phyloP scores from a whole-genome alignment of 768 basidiomycete species.

The Russula brevipes region DNA sequence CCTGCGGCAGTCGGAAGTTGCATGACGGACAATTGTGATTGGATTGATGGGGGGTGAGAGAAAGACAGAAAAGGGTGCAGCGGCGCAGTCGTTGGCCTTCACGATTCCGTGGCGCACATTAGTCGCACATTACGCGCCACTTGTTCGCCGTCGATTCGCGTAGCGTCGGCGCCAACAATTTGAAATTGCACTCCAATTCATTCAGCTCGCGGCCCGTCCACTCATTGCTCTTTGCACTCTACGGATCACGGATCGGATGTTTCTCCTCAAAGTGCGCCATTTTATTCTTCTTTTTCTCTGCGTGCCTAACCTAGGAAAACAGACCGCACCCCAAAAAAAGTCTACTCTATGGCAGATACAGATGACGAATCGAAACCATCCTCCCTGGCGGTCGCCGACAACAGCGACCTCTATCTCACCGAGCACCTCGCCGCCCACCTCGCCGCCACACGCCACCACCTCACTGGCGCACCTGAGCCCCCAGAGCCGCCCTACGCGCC shows the following conservation, averaged over 20 bases:
- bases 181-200: no score
- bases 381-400: no score
- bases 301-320: neutral
- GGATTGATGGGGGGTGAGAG: neutral
- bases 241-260: neutral
- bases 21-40: neutral
- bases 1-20: neutral
- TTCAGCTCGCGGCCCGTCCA: no score
- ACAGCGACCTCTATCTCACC: neutral
- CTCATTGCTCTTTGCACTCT: slow-evolving; percentile 13
- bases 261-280: neutral
- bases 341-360: neutral
- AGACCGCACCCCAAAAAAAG: no score
- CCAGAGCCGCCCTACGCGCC: slow-evolving; percentile 24
- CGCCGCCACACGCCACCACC: slow-evolving; percentile 13
- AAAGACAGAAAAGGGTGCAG: neutral
- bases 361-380: neutral
- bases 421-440: slow-evolving; percentile 15
- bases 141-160: no score
- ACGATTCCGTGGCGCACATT: no score
- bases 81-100: neutral
- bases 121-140: no score
- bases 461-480: slow-evolving; percentile 1
- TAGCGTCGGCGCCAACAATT: no score
- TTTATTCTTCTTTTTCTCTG: neutral